Conservation (phyloP, 306 rosid species). For the Medicago truncatula region MtrunA17r5.0-ANR NC_053044.1:37659001-37659500, state of each 20-base stretch:
- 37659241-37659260: not conserved
- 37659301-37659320: conserved; percentile 2
- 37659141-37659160: not conserved
- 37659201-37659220: not conserved
- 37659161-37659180: not conserved
- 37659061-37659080: not conserved
- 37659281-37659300: not conserved
- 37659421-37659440: not conserved
- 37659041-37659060: too few species aligned
- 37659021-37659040: not conserved
- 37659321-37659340: not conserved
- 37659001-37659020: not conserved
- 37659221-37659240: not conserved
- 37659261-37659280: not conserved
- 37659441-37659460: conserved; percentile 23
- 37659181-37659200: not conserved
- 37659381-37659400: conserved; percentile 3
- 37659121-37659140: conserved; percentile 2
- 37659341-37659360: conserved; percentile 3
- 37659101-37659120: not conserved
- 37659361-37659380: conserved; percentile 5
- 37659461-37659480: conserved; percentile 23
- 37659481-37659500: conserved; percentile 6
- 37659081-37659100: not conserved
- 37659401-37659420: conserved; percentile 3